phyloP scores from a whole-genome alignment of 257 asterid species.

The Solanum corneliomulleri region DNA sequence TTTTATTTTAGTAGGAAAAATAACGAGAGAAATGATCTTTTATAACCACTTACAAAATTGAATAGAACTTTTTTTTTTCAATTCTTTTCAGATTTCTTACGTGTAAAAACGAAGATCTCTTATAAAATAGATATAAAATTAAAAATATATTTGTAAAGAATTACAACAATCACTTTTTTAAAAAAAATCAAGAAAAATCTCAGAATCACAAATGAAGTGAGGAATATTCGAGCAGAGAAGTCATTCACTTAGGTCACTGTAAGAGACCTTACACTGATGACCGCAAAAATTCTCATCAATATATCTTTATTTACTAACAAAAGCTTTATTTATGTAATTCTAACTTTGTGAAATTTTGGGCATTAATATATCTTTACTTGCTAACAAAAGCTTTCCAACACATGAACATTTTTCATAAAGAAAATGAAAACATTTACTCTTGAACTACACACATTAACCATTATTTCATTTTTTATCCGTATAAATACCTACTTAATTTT shows the following conservation, averaged over 20 bases:
- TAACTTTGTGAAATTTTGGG: background rate
- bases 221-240: conserved; percentile 5
- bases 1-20: background rate
- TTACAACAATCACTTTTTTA: background rate
- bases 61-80: background rate
- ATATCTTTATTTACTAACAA: no score
- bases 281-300: background rate
- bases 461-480: background rate
- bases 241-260: background rate
- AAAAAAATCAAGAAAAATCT: background rate
- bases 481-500: background rate
- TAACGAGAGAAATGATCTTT: background rate
- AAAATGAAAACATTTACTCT: background rate
- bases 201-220: conserved; percentile 6
- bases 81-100: background rate
- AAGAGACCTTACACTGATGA: background rate
- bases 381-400: background rate
- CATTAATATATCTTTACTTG: background rate
- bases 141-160: background rate
- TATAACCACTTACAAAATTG: background rate
- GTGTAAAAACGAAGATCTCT: background rate
- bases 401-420: background rate
- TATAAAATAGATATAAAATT: background rate
- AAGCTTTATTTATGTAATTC: background rate
- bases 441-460: background rate